These are phyloP conservation scores for Hordeum vulgare DNA, from an alignment of 176 grass and related monocot species.

Conservation along the genomic window MorexV3_pseudomolecules_assembly NC_058522.1:77207149-77207648, in stretches of 20 bases:
- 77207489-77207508: no score
- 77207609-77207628: no score
- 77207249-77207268: background rate
- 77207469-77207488: no score
- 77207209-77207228: background rate
- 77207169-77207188: background rate
- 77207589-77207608: no score
- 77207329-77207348: no score
- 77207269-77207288: background rate
- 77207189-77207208: background rate
- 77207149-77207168: background rate
- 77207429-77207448: background rate
- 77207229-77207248: background rate
- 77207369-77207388: background rate
- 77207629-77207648: no score
- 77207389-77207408: background rate
- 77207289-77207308: background rate
- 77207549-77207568: no score
- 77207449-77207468: no score
- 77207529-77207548: no score
- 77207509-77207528: no score
- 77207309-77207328: background rate
- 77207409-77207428: background rate
- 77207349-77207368: background rate
- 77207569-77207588: no score